Conservation (phyloP, 176 grass and related monocot species). For the Puccinellia tenuiflora region DNA sequence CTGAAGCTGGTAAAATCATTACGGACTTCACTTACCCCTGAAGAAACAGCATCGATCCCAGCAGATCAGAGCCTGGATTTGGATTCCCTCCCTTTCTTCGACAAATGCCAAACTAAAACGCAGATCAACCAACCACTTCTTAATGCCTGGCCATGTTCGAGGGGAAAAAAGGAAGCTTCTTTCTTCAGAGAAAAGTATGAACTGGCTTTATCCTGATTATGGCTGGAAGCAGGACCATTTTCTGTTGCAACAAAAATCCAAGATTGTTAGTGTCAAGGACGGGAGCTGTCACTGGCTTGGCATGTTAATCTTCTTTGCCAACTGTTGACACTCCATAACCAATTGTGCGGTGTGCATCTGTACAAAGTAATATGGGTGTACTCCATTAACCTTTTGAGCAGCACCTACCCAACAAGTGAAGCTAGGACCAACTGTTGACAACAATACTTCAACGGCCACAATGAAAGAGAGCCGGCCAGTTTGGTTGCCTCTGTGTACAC, state of each 20-base stretch:
- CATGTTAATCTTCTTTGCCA: constrained; percentile 41
- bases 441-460: constrained; percentile 51
- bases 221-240: constrained; percentile 37
- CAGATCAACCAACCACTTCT: neutral
- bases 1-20: constrained; percentile 39
- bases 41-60: constrained; percentile 43
- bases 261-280: constrained; percentile 28
- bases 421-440: constrained; percentile 50
- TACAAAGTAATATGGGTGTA: constrained; percentile 39
- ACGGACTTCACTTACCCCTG: constrained; percentile 29
- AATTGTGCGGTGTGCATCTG: constrained; percentile 37
- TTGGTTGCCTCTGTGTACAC: constrained; percentile 40
- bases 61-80: constrained; percentile 29
- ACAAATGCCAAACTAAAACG: neutral
- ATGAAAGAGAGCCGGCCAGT: constrained; percentile 46
- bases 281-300: constrained; percentile 29
- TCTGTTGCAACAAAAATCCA: constrained; percentile 37
- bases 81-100: neutral
- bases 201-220: constrained; percentile 30
- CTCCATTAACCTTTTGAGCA: constrained; percentile 35
- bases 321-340: constrained; percentile 40
- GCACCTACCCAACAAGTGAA: constrained; percentile 45
- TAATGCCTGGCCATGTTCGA: neutral
- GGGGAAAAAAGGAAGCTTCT: constrained; percentile 36
- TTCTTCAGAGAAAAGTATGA: constrained; percentile 39